Evolutionary conservation across 2,329 filamentous ascomycete species (phyloP).

Genomic region (Leptosphaerulina australis): DNA sequence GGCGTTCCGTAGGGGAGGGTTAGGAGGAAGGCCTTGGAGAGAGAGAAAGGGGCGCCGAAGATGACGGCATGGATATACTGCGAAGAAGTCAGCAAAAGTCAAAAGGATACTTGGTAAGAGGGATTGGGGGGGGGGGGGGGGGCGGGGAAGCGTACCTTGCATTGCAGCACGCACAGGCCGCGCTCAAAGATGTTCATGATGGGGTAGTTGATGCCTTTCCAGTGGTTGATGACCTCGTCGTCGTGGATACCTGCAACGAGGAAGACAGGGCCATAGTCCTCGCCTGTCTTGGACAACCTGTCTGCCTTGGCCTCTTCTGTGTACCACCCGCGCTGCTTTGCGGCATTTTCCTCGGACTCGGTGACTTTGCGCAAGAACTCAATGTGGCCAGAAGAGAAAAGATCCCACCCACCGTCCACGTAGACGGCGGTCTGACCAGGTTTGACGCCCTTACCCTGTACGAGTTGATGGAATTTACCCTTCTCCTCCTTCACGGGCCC

Average conservation of each 20-base stretch:
- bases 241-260: slow-evolving; percentile 94
- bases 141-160: slow-evolving; percentile 66
- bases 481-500: slow-evolving; percentile 59
- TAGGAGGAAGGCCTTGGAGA: slow-evolving; percentile 76
- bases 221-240: slow-evolving; percentile 91
- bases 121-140: too few relatives aligned
- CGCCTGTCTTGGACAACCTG: slow-evolving; percentile 66
- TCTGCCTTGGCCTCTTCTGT: slow-evolving; percentile 66
- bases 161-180: slow-evolving; percentile 92
- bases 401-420: slow-evolving; percentile 94
- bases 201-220: slow-evolving; percentile 97
- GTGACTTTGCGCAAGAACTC: slow-evolving; percentile 86
- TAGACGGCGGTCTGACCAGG: slow-evolving; percentile 88
- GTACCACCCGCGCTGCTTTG: slow-evolving; percentile 74
- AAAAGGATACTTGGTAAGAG: too few relatives aligned
- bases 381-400: slow-evolving; percentile 97
- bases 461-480: slow-evolving; percentile 70
- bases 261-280: slow-evolving; percentile 81
- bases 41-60: slow-evolving; percentile 88
- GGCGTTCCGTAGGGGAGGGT: slow-evolving; percentile 73
- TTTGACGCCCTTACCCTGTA: slow-evolving; percentile 72
- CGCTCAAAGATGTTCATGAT: slow-evolving; percentile 99
- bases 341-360: slow-evolving; percentile 72
- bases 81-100: neutral
- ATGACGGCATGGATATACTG: slow-evolving; percentile 87